These are phyloP conservation scores for Plectosphaerella plurivora DNA, from an alignment of 2,329 filamentous ascomycete species.

Conservation along the genomic window DNA sequence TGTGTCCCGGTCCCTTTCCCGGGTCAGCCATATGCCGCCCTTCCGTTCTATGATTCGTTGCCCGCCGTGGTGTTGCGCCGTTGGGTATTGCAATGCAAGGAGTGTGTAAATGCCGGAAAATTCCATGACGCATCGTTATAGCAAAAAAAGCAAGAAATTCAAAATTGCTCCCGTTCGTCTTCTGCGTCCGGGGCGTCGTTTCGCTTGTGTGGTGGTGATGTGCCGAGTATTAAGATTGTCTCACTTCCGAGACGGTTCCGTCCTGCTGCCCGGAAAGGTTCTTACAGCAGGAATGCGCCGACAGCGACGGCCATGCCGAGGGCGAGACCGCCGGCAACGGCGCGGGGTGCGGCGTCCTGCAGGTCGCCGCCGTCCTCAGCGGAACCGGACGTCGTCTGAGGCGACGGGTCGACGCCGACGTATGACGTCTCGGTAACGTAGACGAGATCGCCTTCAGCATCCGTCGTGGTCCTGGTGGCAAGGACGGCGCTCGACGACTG, in stretches of 20 bases:
- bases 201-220: no score
- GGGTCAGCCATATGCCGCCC: background rate
- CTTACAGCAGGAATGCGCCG: background rate
- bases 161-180: no score
- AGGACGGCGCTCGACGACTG: conserved; percentile 31
- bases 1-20: background rate
- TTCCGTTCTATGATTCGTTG: background rate
- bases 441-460: conserved; percentile 36
- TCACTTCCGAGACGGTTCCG: no score
- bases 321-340: conserved; percentile 11
- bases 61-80: background rate
- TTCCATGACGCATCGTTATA: background rate
- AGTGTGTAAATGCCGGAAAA: conserved; percentile 1
- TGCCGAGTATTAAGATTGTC: no score
- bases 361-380: conserved; percentile 22
- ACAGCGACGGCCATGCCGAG: conserved; percentile 13
- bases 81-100: background rate
- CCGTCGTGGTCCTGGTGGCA: conserved; percentile 40
- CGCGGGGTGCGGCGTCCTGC: conserved; percentile 28
- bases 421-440: conserved; percentile 45
- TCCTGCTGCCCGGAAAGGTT: background rate
- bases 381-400: conserved; percentile 18
- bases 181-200: no score
- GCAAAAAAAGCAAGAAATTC: no score
- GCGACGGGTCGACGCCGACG: conserved; percentile 37